Conservation (phyloP, 208 protist species). For the Trypanosoma avium region DNA sequence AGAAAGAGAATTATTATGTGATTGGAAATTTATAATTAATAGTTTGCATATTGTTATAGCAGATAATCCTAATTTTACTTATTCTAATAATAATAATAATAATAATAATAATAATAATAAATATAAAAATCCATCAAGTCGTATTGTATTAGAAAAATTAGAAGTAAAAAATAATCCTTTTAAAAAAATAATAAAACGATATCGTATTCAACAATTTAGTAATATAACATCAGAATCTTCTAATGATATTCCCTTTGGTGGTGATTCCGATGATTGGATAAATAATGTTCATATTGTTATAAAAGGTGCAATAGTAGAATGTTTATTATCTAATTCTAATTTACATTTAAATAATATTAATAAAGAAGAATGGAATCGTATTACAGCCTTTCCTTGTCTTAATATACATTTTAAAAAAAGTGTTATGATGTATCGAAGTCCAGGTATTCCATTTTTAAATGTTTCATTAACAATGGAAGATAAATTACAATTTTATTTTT, state of each 20-base stretch:
- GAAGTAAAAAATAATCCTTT: slow-evolving; percentile 6
- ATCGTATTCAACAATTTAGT: slow-evolving; percentile 1
- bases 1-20: slow-evolving; percentile 28
- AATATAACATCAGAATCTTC: background rate
- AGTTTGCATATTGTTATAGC: slow-evolving; percentile 27
- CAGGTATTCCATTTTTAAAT: slow-evolving; percentile 4
- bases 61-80: slow-evolving; percentile 8
- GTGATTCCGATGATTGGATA: slow-evolving; percentile 39
- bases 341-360: background rate
- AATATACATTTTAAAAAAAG: slow-evolving; percentile 22
- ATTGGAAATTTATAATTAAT: slow-evolving; percentile 29
- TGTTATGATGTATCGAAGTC: slow-evolving; percentile 26
- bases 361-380: background rate
- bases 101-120: background rate
- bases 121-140: background rate
- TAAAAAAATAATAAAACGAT: slow-evolving; percentile 11
- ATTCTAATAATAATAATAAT: too few species aligned
- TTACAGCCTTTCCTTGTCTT: slow-evolving; percentile 1
- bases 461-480: slow-evolving; percentile 4
- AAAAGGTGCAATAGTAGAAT: slow-evolving; percentile 19
- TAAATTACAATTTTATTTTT: slow-evolving; percentile 19
- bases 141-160: background rate
- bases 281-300: slow-evolving; percentile 24
- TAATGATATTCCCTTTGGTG: slow-evolving; percentile 29
- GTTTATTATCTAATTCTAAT: slow-evolving; percentile 9